phyloP scores from a whole-genome alignment of 176 grass and related monocot genomes.

The Sorghum bicolor region DNA sequence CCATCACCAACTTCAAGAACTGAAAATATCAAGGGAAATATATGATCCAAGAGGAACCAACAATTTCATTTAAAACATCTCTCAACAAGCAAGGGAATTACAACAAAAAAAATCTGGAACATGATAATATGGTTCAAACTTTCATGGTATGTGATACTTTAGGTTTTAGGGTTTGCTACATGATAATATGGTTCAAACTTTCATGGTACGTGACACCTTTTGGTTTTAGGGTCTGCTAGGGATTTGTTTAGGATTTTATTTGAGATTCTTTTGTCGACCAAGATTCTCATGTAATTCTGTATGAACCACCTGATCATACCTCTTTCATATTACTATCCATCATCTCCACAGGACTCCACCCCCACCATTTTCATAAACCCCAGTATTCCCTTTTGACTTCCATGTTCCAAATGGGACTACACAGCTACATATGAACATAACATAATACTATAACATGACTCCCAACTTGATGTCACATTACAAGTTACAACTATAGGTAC shows the following conservation, averaged over 20 bases:
- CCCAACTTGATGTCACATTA: neutral
- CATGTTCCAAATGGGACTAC: neutral
- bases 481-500: neutral
- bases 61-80: neutral
- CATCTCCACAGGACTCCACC: neutral
- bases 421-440: neutral
- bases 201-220: neutral
- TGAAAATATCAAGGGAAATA: constrained; percentile 20
- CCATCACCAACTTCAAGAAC: constrained; percentile 82
- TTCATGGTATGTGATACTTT: neutral
- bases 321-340: neutral
- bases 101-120: neutral
- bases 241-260: neutral
- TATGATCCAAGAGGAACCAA: neutral
- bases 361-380: neutral
- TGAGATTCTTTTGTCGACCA: neutral
- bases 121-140: neutral
- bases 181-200: neutral
- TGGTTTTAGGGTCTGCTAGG: neutral
- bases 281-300: neutral
- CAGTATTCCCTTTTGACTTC: neutral
- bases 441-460: neutral
- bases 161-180: neutral
- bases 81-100: neutral
- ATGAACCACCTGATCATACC: neutral